Conservation (phyloP, 495 filamentous ascomycete species). For the Pyronema domesticum region DNA sequence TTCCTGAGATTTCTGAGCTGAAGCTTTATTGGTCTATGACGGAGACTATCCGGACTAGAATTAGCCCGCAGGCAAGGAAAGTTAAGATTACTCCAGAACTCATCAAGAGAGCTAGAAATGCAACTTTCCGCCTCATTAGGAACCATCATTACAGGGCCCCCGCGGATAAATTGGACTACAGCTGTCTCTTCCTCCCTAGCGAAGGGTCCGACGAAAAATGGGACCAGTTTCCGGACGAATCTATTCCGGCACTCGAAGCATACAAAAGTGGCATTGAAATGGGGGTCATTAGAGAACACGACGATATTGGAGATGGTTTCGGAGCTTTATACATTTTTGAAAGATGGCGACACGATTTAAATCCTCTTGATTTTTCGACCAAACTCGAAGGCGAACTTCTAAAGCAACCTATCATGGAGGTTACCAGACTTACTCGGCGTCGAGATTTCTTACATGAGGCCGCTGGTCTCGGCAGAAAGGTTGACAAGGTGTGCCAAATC, state of each 20-base stretch:
- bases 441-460: slow-evolving; percentile 42
- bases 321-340: slow-evolving; percentile 16
- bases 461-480: slow-evolving; percentile 4
- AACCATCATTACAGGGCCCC: slow-evolving; percentile 11
- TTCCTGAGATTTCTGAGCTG: slow-evolving; percentile 1
- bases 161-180: slow-evolving; percentile 12
- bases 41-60: slow-evolving; percentile 1
- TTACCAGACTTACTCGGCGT: slow-evolving; percentile 36
- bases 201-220: slow-evolving; percentile 12
- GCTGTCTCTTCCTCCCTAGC: slow-evolving; percentile 19
- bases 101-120: slow-evolving; percentile 12
- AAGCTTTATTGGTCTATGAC: slow-evolving; percentile 7
- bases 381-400: neutral
- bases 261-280: slow-evolving; percentile 9
- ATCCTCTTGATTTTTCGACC: neutral
- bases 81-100: neutral
- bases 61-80: neutral
- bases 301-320: slow-evolving; percentile 5
- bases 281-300: slow-evolving; percentile 24
- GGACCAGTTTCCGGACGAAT: neutral
- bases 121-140: slow-evolving; percentile 16
- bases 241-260: slow-evolving; percentile 6
- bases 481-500: slow-evolving; percentile 6
- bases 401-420: slow-evolving; percentile 33
- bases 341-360: slow-evolving; percentile 7